A percentile compares a stretch with the other conserved stretches of the same genome.
Evolutionary conservation across 495 filamentous ascomycete genomes (phyloP).

Genomic region (Neurospora sp.): DNA sequence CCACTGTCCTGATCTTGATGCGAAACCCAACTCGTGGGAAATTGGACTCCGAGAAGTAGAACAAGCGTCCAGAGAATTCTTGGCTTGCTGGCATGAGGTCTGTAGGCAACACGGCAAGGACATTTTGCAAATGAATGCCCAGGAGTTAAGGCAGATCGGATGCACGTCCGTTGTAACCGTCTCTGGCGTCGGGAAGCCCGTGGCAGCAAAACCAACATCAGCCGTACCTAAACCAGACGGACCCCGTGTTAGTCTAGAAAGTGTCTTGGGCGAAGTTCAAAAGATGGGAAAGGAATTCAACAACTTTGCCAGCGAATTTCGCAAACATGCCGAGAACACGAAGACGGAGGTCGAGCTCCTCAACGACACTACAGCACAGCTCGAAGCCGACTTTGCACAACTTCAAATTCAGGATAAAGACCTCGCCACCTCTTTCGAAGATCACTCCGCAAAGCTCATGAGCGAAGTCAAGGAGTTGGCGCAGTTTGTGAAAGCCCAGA

Average conservation of each 20-base stretch:
- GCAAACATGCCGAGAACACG: neutral
- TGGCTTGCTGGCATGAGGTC: neutral
- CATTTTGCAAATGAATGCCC: neutral
- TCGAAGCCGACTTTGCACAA: neutral
- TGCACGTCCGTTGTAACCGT: neutral
- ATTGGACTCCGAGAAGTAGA: neutral
- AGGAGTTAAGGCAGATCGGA: neutral
- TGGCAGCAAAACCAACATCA: neutral
- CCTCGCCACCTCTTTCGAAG: neutral
- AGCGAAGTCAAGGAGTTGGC: neutral
- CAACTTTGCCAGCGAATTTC: neutral
- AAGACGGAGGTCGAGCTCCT: neutral
- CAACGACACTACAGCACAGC: neutral
- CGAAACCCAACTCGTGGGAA: neutral
- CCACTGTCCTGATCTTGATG: neutral
- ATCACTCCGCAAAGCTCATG: neutral
- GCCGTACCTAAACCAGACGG: neutral
- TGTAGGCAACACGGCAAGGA: neutral
- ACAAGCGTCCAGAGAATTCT: neutral
- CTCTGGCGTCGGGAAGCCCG: neutral
- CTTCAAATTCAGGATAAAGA: neutral
- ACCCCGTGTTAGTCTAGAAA: neutral
- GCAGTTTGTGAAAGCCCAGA: neutral
- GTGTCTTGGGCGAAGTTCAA: neutral
- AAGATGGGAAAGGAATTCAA: neutral